phyloP scores from a whole-genome alignment of 2,329 filamentous ascomycete genomes.

The Pestalotiopsis sp. region DNA sequence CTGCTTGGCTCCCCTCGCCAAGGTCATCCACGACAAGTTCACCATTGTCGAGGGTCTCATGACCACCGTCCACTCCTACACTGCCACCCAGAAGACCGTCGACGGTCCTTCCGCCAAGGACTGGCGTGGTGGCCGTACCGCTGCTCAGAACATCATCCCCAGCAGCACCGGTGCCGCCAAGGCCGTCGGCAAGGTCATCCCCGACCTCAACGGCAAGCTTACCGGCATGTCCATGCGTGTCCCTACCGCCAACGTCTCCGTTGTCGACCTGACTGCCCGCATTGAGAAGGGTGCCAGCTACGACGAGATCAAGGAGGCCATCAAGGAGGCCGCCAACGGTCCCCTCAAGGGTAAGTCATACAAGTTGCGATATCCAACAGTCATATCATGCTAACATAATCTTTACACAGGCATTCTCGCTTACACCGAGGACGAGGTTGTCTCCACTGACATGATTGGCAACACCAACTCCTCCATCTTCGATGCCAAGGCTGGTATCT shows the following conservation, averaged over 20 bases:
- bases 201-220: slow-evolving; percentile 96
- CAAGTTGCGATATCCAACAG: slow-evolving; percentile 6
- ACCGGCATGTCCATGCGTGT: slow-evolving; percentile 99
- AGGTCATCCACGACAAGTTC: slow-evolving; percentile 99
- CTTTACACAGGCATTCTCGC: slow-evolving; percentile 71
- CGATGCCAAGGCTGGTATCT: slow-evolving; percentile 98
- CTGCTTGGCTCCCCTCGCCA: slow-evolving; percentile 98
- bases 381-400: slow-evolving; percentile 18
- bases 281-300: slow-evolving; percentile 87
- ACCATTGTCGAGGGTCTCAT: slow-evolving; percentile 98
- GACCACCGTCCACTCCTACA: slow-evolving; percentile 99
- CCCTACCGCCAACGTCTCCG: slow-evolving; percentile 97
- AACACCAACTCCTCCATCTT: slow-evolving; percentile 96
- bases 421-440: slow-evolving; percentile 97
- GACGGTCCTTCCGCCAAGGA: slow-evolving; percentile 98
- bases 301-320: slow-evolving; percentile 88
- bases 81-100: slow-evolving; percentile 99
- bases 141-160: slow-evolving; percentile 99
- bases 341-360: slow-evolving; percentile 75
- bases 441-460: slow-evolving; percentile 93
- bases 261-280: slow-evolving; percentile 95
- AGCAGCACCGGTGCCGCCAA: slow-evolving; percentile 99
- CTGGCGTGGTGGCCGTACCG: slow-evolving; percentile 98
- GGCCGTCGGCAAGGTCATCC: slow-evolving; percentile 99
- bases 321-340: slow-evolving; percentile 87